Evolutionary conservation across 208 protist species (phyloP).

Genomic region (Wallacemonas collosoma): DNA sequence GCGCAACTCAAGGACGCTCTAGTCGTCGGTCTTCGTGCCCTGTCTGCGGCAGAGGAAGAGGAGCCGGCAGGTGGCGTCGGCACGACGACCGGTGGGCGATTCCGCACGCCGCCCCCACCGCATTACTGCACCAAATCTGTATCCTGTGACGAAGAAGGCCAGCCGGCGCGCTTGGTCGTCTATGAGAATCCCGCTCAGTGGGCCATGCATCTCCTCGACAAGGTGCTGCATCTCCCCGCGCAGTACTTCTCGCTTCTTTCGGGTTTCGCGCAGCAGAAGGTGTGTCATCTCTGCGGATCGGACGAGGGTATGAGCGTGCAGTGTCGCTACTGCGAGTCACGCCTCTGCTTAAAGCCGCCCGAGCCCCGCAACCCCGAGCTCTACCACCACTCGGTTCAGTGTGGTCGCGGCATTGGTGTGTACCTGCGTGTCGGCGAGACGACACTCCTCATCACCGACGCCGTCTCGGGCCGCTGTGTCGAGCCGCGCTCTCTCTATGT

Average conservation of each 20-base stretch:
- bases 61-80: neutral
- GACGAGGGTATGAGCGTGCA: conserved; percentile 33
- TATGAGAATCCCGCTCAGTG: conserved; percentile 30
- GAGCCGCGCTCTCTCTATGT: conserved; percentile 51
- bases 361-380: conserved; percentile 38
- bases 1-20: neutral
- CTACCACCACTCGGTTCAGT: conserved; percentile 51
- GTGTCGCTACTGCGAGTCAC: conserved; percentile 62
- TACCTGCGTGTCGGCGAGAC: conserved; percentile 45
- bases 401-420: conserved; percentile 58
- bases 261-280: conserved; percentile 21
- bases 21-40: too few relatives aligned
- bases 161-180: conserved; percentile 9
- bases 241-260: conserved; percentile 45
- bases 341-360: conserved; percentile 37
- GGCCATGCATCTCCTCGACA: conserved; percentile 30
- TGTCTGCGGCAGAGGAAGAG: neutral
- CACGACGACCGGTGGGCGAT: too few relatives aligned
- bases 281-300: conserved; percentile 35
- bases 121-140: too few relatives aligned
- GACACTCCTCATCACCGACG: conserved; percentile 47
- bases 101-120: too few relatives aligned
- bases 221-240: conserved; percentile 54
- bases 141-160: neutral
- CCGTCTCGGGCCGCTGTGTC: conserved; percentile 34